Conservation (phyloP, 208 protist genomes). For the Leishmania guyanensis region DNA sequence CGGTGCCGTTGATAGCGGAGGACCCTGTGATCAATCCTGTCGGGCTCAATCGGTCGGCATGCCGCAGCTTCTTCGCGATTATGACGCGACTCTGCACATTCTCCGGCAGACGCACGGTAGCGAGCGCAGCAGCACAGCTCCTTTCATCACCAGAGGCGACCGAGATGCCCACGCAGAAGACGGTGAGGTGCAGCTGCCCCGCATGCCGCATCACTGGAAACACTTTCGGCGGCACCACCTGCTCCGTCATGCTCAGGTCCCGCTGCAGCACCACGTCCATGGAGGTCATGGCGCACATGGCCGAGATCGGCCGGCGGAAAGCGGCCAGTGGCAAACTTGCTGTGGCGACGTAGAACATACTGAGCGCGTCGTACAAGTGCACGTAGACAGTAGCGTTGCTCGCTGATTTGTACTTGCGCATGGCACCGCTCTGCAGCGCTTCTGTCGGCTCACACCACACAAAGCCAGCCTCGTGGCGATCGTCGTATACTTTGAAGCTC, state of each 20-base stretch:
- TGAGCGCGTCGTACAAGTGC: slow-evolving; percentile 86
- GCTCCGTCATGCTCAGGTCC: slow-evolving; percentile 77
- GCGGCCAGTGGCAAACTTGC: slow-evolving; percentile 54
- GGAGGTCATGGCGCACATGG: slow-evolving; percentile 53
- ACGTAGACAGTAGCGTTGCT: slow-evolving; percentile 62
- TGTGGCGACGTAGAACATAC: slow-evolving; percentile 89
- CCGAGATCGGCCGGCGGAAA: slow-evolving; percentile 76
- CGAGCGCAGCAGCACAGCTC: slow-evolving; percentile 4
- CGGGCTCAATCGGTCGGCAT: slow-evolving; percentile 42
- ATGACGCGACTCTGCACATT: slow-evolving; percentile 42
- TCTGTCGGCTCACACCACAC: slow-evolving; percentile 86
- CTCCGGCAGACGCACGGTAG: slow-evolving; percentile 18
- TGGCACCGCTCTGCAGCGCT: slow-evolving; percentile 40
- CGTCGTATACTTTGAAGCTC: slow-evolving; percentile 67
- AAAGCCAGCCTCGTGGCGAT: slow-evolving; percentile 51
- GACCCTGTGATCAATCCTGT: not conserved
- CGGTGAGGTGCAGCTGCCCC: slow-evolving; percentile 82
- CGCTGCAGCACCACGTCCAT: slow-evolving; percentile 76
- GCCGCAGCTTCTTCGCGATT: slow-evolving; percentile 72
- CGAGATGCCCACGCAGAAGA: slow-evolving; percentile 73
- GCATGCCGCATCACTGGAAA: slow-evolving; percentile 74
- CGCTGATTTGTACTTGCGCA: slow-evolving; percentile 66
- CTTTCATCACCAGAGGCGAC: slow-evolving; percentile 3
- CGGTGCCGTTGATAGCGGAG: not conserved
- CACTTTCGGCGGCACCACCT: slow-evolving; percentile 64